Evolutionary conservation across 345 rosid species (phyloP).

Genomic region (Geranium rotundifolium): DNA sequence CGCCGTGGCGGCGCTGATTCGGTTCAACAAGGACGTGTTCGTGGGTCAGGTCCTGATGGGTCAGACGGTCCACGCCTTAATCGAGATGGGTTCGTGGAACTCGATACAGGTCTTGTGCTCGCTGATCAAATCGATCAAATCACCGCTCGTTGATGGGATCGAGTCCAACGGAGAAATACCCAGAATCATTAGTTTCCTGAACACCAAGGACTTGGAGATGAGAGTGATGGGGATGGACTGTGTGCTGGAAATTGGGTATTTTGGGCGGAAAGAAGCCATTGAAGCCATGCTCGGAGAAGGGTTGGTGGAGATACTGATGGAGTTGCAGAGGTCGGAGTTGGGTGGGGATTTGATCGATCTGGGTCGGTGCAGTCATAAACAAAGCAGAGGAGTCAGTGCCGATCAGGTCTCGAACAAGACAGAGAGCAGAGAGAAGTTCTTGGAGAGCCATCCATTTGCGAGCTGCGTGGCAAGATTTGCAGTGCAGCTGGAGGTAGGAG

Average conservation of each 20-base stretch:
- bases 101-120: constrained; percentile 28
- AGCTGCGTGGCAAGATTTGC: constrained; percentile 64
- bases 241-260: constrained; percentile 52
- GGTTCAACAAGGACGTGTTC: constrained; percentile 63
- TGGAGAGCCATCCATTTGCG: constrained; percentile 49
- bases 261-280: constrained; percentile 54
- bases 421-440: constrained; percentile 14
- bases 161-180: constrained; percentile 37
- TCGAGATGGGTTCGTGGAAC: constrained; percentile 23
- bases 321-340: constrained; percentile 45
- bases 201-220: constrained; percentile 30
- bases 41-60: constrained; percentile 50
- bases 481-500: constrained; percentile 65
- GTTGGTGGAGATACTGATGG: constrained; percentile 34
- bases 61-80: constrained; percentile 31
- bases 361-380: constrained; percentile 14
- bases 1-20: constrained; percentile 31
- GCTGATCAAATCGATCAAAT: constrained; percentile 38
- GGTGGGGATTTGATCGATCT: constrained; percentile 53
- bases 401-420: constrained; percentile 9
- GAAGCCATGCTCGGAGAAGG: constrained; percentile 42
- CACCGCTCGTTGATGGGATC: constrained; percentile 53
- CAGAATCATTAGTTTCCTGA: constrained; percentile 29
- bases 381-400: neutral
- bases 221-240: constrained; percentile 35